These are phyloP conservation scores for Albophoma yamanashiensis DNA, from an alignment of 2,329 filamentous ascomycete species.

Conservation along the genomic window DNA sequence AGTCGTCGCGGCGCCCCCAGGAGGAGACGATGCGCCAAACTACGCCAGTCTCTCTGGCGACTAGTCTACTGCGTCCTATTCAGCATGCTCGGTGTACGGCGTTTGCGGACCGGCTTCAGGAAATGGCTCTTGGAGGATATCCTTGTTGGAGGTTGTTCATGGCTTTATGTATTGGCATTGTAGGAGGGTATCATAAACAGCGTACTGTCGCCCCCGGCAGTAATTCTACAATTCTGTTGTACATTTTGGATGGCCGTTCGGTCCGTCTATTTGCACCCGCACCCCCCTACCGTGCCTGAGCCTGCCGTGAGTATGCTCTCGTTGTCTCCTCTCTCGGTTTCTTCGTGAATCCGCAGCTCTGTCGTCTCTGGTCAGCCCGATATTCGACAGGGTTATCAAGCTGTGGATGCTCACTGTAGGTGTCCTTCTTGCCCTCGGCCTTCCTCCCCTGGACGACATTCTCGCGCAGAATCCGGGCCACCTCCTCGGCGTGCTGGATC, in stretches of 20 bases:
- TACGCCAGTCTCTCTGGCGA: slow-evolving; percentile 83
- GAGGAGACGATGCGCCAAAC: slow-evolving; percentile 58
- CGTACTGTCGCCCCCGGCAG: slow-evolving; percentile 3
- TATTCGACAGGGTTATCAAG: neutral
- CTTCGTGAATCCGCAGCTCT: slow-evolving; percentile 83
- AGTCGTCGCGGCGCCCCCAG: slow-evolving; percentile 66
- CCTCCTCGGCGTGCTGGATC: slow-evolving; percentile 70
- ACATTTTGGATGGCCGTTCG: neutral
- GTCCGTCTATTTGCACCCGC: slow-evolving; percentile 17
- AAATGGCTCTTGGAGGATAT: neutral
- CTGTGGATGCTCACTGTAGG: slow-evolving; percentile 44
- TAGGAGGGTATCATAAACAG: slow-evolving; percentile 9
- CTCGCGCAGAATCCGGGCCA: slow-evolving; percentile 66
- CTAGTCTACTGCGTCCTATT: slow-evolving; percentile 28
- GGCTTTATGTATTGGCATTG: neutral
- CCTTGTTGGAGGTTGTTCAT: neutral
- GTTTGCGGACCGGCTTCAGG: slow-evolving; percentile 10
- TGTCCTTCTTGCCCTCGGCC: slow-evolving; percentile 29
- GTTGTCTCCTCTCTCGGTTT: slow-evolving; percentile 89
- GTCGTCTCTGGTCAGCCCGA: slow-evolving; percentile 1
- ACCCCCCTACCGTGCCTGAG: slow-evolving; percentile 18
- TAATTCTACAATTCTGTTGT: slow-evolving; percentile 11
- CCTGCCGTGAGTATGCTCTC: slow-evolving; percentile 67
- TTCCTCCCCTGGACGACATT: slow-evolving; percentile 80
- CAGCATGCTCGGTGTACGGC: slow-evolving; percentile 15